Conservation (phyloP, 2,329 filamentous ascomycete species). For the Hymenoscyphus occultus region DNA sequence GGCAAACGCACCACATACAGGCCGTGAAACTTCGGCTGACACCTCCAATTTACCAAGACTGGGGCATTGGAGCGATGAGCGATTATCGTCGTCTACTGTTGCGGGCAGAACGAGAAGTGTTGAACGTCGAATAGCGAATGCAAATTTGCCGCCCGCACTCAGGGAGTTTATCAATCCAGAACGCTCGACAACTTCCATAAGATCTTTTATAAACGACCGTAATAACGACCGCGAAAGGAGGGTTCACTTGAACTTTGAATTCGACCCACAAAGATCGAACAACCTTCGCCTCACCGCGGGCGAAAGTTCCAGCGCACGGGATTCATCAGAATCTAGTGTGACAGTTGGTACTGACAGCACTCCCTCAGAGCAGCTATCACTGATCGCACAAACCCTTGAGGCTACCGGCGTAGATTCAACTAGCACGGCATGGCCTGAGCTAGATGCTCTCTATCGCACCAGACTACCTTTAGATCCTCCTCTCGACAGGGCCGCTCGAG, state of each 20-base stretch:
- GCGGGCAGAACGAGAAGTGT: constrained; percentile 14
- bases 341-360: constrained; percentile 28
- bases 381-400: constrained; percentile 27
- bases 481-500: constrained; percentile 25
- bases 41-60: constrained; percentile 21
- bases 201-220: constrained; percentile 37
- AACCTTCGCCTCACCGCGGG: constrained; percentile 30
- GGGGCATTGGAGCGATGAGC: constrained; percentile 19
- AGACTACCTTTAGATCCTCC: constrained; percentile 34
- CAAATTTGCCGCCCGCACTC: constrained; percentile 30
- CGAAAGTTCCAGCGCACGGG: constrained; percentile 26
- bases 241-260: constrained; percentile 20
- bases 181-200: constrained; percentile 32
- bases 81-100: constrained; percentile 14
- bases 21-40: constrained; percentile 25
- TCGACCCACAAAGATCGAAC: constrained; percentile 27
- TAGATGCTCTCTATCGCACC: constrained; percentile 42
- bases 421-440: constrained; percentile 41
- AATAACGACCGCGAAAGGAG: constrained; percentile 36
- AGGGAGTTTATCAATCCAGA: constrained; percentile 35
- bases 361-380: constrained; percentile 26
- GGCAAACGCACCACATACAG: constrained; percentile 19
- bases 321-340: constrained; percentile 17
- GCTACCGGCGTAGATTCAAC: constrained; percentile 30
- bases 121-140: constrained; percentile 27